These are phyloP conservation scores for Pichia inconspicua DNA, from an alignment of 1,139 yeast genomes.

Conservation along the genomic window DNA sequence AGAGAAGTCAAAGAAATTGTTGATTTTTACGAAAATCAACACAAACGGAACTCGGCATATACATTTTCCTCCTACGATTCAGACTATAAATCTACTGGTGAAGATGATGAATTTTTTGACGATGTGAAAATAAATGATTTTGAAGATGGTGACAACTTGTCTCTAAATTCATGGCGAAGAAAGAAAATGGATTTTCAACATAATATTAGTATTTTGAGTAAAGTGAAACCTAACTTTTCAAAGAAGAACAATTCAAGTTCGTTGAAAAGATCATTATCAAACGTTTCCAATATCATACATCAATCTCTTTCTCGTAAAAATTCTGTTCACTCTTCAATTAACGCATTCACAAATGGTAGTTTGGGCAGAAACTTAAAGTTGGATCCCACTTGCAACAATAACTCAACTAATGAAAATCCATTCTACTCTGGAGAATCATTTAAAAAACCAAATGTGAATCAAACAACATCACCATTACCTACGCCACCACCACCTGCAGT, in stretches of 20 bases:
- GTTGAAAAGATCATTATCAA: constrained; percentile 21
- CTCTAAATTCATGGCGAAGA: constrained; percentile 44
- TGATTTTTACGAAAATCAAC: constrained; percentile 25
- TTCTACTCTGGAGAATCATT: constrained; percentile 2
- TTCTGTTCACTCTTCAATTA: constrained; percentile 25
- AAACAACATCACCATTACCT: background rate
- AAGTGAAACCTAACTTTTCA: constrained; percentile 1
- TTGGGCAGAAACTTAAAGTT: background rate
- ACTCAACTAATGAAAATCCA: constrained; percentile 5
- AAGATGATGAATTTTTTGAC: background rate
- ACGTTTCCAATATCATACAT: constrained; percentile 20
- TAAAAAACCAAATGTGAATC: background rate
- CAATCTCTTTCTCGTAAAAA: constrained; percentile 20
- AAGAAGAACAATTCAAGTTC: constrained; percentile 3
- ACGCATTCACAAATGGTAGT: background rate
- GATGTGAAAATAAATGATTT: constrained; percentile 6
- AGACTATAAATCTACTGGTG: constrained; percentile 11
- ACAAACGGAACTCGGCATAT: constrained; percentile 15
- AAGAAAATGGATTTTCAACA: constrained; percentile 43
- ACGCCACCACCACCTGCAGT: constrained; percentile 12
- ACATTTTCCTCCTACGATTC: constrained; percentile 21
- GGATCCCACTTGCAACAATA: background rate
- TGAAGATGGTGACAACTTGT: constrained; percentile 36
- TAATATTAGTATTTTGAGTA: constrained; percentile 1
- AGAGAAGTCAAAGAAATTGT: constrained; percentile 25